Evolutionary conservation across 495 filamentous ascomycete genomes (phyloP), one percentile per base, ranked within the genome.

Genomic region (Talaromyces trachyspermus): DNA sequence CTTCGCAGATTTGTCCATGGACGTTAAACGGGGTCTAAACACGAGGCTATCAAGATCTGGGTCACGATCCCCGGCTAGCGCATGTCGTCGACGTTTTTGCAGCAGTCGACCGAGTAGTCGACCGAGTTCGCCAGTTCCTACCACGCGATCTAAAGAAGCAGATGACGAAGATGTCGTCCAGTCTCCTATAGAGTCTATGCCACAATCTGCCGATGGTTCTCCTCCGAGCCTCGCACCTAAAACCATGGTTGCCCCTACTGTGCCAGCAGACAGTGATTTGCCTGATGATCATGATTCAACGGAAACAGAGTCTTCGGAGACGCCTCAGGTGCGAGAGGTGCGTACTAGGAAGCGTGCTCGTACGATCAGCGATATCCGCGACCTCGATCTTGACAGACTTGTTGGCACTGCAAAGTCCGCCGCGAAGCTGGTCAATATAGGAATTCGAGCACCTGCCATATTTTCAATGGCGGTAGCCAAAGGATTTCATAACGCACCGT

Each of bases 401-500:
- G 46, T 84, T 1, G 67, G 71, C 19, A 81, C 81, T 5, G 74
- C 80, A 19, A 86, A 79, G 52, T 77, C 81, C 11, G 68, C 85
- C 27, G 66, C 70, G 10, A 80, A 84, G 29, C 84, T 92, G 37
- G 75, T 89, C 4, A 75, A 74, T 25, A 79, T 82, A 14, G 76
- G 80, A n/a, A 63, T 90, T 43, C 80, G 83, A 62, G 81, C 84
- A 0, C 88, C 88, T 0, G 83, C 89, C 66, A 88, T 94, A 51
- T 78, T 92, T 48, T 82, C 86, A 10, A 67, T 94, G 32, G 83
- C 80, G 11, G 57, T 95, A 2, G 80, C 89, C 0, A 85, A 83
- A 61, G 89, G 89, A 7, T 94, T 95, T 52, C 85, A 94, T 60
- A 95, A 94, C 56, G 80, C 79, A 1, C 87, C 88, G 0, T 84